These are phyloP conservation scores for Mycena galopus DNA, from an alignment of 768 basidiomycete genomes.

Conservation along the genomic window DNA sequence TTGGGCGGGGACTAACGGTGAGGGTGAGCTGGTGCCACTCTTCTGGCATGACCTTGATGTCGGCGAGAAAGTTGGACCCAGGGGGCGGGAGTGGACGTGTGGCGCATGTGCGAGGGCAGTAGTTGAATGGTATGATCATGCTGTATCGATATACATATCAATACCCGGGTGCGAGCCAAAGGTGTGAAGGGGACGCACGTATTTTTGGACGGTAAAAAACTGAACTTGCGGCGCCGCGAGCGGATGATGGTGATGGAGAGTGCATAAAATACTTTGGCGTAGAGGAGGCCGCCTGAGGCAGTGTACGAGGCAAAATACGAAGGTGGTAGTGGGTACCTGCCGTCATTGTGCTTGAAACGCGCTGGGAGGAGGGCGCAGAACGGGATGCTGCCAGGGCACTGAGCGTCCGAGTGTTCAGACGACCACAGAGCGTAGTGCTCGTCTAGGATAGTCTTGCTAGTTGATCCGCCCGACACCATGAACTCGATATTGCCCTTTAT, in stretches of 20 bases:
- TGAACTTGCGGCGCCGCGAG: not conserved
- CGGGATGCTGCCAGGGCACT: slow-evolving; percentile 48
- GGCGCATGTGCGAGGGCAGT: slow-evolving; percentile 11
- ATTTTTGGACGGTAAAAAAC: not conserved
- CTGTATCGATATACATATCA: not conserved
- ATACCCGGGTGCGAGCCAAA: not conserved
- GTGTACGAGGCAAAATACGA: slow-evolving; percentile 52
- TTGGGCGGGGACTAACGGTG: not conserved
- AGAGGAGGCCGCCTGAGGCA: slow-evolving; percentile 53
- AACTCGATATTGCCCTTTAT: slow-evolving; percentile 57
- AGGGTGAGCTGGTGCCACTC: slow-evolving; percentile 11
- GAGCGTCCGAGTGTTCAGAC: slow-evolving; percentile 14
- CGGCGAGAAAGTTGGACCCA: slow-evolving; percentile 5
- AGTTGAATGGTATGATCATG: not conserved
- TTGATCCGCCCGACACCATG: slow-evolving; percentile 50
- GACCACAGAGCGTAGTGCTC: slow-evolving; percentile 52
- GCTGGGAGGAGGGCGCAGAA: slow-evolving; percentile 62
- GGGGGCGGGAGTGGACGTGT: slow-evolving; percentile 1
- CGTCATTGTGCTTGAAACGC: slow-evolving; percentile 54
- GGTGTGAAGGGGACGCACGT: slow-evolving; percentile 1
- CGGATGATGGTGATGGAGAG: slow-evolving; percentile 15
- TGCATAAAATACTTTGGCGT: slow-evolving; percentile 32
- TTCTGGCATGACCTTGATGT: slow-evolving; percentile 20
- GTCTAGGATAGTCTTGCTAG: slow-evolving; percentile 47
- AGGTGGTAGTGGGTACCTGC: slow-evolving; percentile 60